Evolutionary conservation across 352 stramenopile species (phyloP).

Genomic region (Globisporangium radiosum): DNA sequence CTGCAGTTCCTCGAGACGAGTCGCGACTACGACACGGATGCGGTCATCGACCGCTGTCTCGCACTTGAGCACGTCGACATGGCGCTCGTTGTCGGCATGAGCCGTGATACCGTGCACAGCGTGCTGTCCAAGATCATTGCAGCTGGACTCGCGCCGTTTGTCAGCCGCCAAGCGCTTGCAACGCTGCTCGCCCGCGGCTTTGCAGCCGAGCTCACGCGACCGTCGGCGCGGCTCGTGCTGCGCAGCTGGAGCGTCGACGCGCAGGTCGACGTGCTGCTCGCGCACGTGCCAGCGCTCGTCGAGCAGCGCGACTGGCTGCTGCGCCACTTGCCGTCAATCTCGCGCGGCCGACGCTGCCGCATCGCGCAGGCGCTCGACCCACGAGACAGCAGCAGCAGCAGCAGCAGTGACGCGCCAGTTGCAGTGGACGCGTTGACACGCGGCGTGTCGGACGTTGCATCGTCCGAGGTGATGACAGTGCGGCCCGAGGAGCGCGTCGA

Average conservation of each 20-base stretch:
- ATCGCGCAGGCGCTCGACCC: conserved; percentile 49
- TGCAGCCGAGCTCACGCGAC: conserved; percentile 28
- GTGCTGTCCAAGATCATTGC: conserved; percentile 50
- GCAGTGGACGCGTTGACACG: not conserved
- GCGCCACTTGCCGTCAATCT: conserved; percentile 38
- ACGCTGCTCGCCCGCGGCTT: conserved; percentile 36
- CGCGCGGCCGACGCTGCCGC: conserved; percentile 22
- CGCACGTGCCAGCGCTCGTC: conserved; percentile 35
- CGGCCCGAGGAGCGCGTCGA: conserved; percentile 56
- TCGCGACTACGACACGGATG: conserved; percentile 47
- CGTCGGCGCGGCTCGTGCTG: conserved; percentile 42
- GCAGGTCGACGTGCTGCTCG: conserved; percentile 53
- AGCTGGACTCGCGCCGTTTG: conserved; percentile 32
- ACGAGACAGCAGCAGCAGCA: not conserved
- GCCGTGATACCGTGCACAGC: conserved; percentile 35
- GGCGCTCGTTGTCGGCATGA: conserved; percentile 47
- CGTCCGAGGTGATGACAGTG: conserved; percentile 36
- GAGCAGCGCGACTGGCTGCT: conserved; percentile 71
- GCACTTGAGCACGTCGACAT: conserved; percentile 59
- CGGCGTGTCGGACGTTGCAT: conserved; percentile 23
- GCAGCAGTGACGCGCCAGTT: not conserved
- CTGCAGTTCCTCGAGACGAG: conserved; percentile 48
- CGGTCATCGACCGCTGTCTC: conserved; percentile 66
- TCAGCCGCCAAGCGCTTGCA: conserved; percentile 28
- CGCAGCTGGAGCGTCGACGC: conserved; percentile 37